Evolutionary conservation across 2,329 filamentous ascomycete species (phyloP).

Genomic region (Aspergillus fructus): DNA sequence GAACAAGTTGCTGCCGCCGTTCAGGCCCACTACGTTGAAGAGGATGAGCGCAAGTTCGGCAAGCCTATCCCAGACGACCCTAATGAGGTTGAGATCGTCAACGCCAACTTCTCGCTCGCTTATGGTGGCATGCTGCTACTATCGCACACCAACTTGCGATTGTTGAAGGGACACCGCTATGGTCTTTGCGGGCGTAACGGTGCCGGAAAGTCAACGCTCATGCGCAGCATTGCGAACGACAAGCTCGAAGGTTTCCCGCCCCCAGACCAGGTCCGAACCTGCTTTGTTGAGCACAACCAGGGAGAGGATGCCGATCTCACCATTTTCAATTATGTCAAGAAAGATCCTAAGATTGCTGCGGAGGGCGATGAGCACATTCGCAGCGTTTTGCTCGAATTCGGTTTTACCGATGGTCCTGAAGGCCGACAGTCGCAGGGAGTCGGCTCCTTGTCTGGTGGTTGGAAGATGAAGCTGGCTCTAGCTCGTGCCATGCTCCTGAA

Average conservation of each 20-base stretch:
- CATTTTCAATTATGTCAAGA: constrained; percentile 88
- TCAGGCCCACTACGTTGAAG: constrained; percentile 74
- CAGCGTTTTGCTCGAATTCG: constrained; percentile 82
- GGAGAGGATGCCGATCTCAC: constrained; percentile 95
- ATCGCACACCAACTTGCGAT: constrained; percentile 89
- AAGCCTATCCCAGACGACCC: constrained; percentile 83
- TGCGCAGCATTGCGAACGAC: constrained; percentile 92
- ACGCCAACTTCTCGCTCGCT: constrained; percentile 93
- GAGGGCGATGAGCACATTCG: constrained; percentile 80
- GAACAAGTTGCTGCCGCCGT: constrained; percentile 69
- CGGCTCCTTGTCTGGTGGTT: constrained; percentile 92
- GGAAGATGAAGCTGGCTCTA: constrained; percentile 99
- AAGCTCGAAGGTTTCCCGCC: constrained; percentile 97
- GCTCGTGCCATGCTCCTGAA: constrained; percentile 95
- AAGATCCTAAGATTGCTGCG: constrained; percentile 80
- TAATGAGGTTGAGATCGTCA: constrained; percentile 93
- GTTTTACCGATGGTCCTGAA: constrained; percentile 86
- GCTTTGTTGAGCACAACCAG: constrained; percentile 99
- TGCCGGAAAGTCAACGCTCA: constrained; percentile 97
- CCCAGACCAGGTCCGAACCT: constrained; percentile 88
- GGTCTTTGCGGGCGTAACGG: constrained; percentile 96
- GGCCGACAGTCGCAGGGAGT: constrained; percentile 87
- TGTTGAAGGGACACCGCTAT: constrained; percentile 95
- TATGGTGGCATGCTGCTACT: constrained; percentile 97
- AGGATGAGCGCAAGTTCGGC: constrained; percentile 85